A percentile compares a stretch with the other conserved stretches of the same genome.
These are phyloP conservation scores for Syncephalis plumigaleata DNA, from an alignment of 371 early-diverging fungal species.

Conservation along the genomic window DNA sequence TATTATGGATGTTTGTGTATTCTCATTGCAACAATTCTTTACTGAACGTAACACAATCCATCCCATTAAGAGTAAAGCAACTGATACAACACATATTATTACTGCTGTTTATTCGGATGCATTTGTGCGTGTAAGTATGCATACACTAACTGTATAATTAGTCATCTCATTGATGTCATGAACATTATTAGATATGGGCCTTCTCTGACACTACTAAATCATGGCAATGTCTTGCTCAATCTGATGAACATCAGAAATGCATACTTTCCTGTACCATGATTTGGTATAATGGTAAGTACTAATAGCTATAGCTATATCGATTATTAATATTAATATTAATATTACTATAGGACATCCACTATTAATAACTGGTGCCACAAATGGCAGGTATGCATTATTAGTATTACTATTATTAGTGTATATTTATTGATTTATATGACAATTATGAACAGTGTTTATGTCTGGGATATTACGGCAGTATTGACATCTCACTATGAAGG, in stretches of 20 bases:
- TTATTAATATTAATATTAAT: too few relatives aligned
- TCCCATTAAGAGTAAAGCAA: too few relatives aligned
- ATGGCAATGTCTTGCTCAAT: background rate
- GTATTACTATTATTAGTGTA: too few relatives aligned
- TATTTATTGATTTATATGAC: too few relatives aligned
- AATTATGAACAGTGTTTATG: too few relatives aligned
- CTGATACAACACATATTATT: slow-evolving; percentile 21
- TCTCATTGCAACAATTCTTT: slow-evolving; percentile 5
- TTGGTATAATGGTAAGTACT: too few relatives aligned
- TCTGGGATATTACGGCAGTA: background rate
- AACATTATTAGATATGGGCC: background rate
- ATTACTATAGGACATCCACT: slow-evolving; percentile 4
- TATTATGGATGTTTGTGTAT: slow-evolving; percentile 30
- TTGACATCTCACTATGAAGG: background rate
- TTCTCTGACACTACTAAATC: background rate
- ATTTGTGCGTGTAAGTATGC: slow-evolving; percentile 15
- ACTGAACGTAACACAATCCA: slow-evolving; percentile 2
- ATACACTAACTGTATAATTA: background rate
- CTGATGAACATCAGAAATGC: background rate
- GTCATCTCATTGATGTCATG: background rate
- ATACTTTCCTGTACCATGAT: background rate
- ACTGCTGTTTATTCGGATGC: slow-evolving; percentile 33
- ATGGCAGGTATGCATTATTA: slow-evolving; percentile 13
- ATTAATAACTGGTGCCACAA: slow-evolving; percentile 29
- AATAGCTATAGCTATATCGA: too few relatives aligned